Evolutionary conservation across 192 early-diverging fungal genomes (phyloP), one percentile per base, ranked within the genome.

Genomic region (Cetraspora pellucida): DNA sequence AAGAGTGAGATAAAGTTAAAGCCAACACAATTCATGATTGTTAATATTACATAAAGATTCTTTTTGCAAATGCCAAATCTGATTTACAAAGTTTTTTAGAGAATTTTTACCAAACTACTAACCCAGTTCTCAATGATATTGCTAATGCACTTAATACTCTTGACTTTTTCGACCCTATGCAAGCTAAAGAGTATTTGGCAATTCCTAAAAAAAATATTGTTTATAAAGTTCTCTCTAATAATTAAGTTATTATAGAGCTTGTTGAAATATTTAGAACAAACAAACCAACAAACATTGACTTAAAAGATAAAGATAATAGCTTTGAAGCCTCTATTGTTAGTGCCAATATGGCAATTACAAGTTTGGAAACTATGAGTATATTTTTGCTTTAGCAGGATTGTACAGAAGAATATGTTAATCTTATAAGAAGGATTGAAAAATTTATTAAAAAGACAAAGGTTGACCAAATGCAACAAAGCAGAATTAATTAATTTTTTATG

Each of bases 321-420:
- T 46, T 27, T 60, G 57, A 74, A 9, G 44, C 30, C n/a, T 46
- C 46, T 9, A 13, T 67, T 44, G 44, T 67, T 47, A 66, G 63
- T 66, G 19, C n/a, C 2, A 66, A 43, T 44, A 54, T 16, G 27
- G 63, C 21, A 77, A 30, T 63, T 28, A 74, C 10, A 60, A 37
- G 73, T 74, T 60, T 74, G 37, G 55, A 74, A 37, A 57, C 11
- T 60, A 19, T 74, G 25, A 3, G 60, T 19, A 60, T 23, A 28
- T 74, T 58, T 60, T 60, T 74, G 60, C 21, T 74, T 74, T 55
- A 74, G 28, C 73, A 74, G 9, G 73, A 57, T 3, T 63, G 19
- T 60, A 13, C 55, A 37, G 47, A 46, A 10, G 19, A 45, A 19
- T 37, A 74, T 74, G 6, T 74, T 25, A 74, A 74, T 30, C n/a